Base-by-base conservation (phyloP, 306 rosid species). In the Malus orientalis region DNA sequence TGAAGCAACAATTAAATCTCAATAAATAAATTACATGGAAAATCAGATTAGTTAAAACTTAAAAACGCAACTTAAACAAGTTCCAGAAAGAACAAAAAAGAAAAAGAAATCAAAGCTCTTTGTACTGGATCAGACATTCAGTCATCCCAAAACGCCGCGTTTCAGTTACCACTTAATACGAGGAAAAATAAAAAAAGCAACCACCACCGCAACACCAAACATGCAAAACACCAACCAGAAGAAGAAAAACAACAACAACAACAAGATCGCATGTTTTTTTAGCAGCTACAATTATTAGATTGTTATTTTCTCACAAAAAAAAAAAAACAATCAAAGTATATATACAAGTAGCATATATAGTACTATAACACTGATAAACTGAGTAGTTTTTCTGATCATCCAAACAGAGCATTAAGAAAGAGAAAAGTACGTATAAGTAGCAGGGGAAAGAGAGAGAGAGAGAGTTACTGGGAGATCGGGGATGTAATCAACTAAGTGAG, bases 401-500 rank as follows among this genome's bases (percentile, higher is more conserved):
- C 54, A 49, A 49, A 14, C 19, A 49, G 6, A 15, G 19, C 19
- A 16, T 49, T 49, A 49, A 15, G 2, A 47, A 47, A 14, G 6
- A 47, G 7, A 47, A 4, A 55, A 20, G 61, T 30, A 30, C 3
- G 0, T 55, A 55, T 23, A 40, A 40, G 44, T 40, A 53, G 59
- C 3, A 42, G 32, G 32, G 32, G 32, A 4, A 4, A 33, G 19
- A 9, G 7, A 51, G 78, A n/a, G 44, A 40, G 44, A 40, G 76
- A 45, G 27, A 58, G 25, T 40, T 77, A 89, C 93, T 40, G 83
- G 83, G 58, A 83, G 88, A 42, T 73, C 59, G 27, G 89, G 69
- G 67, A 85, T 42, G 83, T 87, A 87, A 67, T 89, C 93, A n/a
- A 84, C 65, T 6, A 89, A 36, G 77, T 89, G 93, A 33, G 89